A percentile compares a stretch with the other conserved stretches of the same genome.
phyloP scores from a whole-genome alignment of 192 early-diverging fungal genomes.

The Entomortierella parvispora region DNA sequence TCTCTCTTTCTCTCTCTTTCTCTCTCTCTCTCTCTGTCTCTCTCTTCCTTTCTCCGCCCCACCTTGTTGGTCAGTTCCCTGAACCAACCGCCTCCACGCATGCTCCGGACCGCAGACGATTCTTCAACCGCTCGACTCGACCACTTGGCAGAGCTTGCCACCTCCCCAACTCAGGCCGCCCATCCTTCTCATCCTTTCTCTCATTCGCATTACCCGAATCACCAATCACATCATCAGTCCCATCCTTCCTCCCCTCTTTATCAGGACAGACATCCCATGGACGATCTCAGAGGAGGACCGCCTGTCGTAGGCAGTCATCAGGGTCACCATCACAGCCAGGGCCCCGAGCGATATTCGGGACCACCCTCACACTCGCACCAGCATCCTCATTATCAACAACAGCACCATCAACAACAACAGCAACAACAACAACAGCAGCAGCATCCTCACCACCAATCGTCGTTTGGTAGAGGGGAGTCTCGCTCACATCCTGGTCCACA shows the following conservation, averaged over 20 bases:
- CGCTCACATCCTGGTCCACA: constrained; percentile 10
- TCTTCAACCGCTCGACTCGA: constrained; percentile 3
- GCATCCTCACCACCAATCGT: constrained; percentile 23
- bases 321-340: constrained; percentile 2
- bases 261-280: constrained; percentile 14
- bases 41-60: neutral
- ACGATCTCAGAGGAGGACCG: constrained; percentile 22
- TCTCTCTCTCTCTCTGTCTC: neutral
- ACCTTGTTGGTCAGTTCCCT: neutral
- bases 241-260: too few relatives aligned
- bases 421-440: constrained; percentile 18
- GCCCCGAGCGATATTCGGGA: constrained; percentile 14
- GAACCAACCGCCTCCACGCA: constrained; percentile 9
- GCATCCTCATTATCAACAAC: constrained; percentile 12
- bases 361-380: constrained; percentile 10
- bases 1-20: neutral
- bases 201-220: neutral
- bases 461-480: constrained; percentile 19
- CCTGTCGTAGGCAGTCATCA: neutral
- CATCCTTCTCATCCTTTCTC: neutral
- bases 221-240: neutral
- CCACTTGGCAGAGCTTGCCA: constrained; percentile 11
- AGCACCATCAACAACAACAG: constrained; percentile 15
- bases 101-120: neutral
- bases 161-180: constrained; percentile 2